Evolutionary conservation across 768 basidiomycete species (phyloP).

Genomic region (Rhizopogon vulgaris): DNA sequence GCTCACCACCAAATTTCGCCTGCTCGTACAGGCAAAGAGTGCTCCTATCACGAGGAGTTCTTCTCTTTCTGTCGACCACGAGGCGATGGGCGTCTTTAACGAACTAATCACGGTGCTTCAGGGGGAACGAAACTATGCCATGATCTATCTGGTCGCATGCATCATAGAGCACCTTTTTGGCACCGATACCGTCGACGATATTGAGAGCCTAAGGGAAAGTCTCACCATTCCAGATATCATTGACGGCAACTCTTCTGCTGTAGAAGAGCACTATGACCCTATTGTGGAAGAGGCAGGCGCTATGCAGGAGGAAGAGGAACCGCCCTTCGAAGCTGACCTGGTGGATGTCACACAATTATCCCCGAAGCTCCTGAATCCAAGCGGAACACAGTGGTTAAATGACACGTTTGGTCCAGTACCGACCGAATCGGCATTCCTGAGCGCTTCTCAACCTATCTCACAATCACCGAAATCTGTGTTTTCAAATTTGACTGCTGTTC

Average conservation of each 20-base stretch:
- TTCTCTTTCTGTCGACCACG: conserved; percentile 51
- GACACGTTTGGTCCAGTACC: conserved; percentile 26
- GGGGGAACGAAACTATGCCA: conserved; percentile 56
- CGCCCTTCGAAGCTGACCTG: conserved; percentile 11
- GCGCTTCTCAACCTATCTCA: conserved; percentile 10
- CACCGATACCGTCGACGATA: conserved; percentile 70
- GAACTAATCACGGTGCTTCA: conserved; percentile 57
- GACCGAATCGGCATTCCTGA: conserved; percentile 17
- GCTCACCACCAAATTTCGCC: conserved; percentile 74
- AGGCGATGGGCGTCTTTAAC: conserved; percentile 61
- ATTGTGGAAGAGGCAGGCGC: conserved; percentile 18
- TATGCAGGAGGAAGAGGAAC: conserved; percentile 13
- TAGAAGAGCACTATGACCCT: conserved; percentile 19
- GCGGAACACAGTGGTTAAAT: conserved; percentile 27
- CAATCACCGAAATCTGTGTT: conserved; percentile 24
- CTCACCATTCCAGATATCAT: conserved; percentile 59
- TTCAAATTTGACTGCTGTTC: conserved; percentile 25
- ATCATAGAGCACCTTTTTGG: conserved; percentile 85
- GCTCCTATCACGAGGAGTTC: conserved; percentile 69
- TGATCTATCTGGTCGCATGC: conserved; percentile 88
- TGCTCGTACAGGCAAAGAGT: conserved; percentile 74
- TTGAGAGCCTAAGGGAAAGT: conserved; percentile 57
- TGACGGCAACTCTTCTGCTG: conserved; percentile 44
- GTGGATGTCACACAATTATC: conserved; percentile 6
- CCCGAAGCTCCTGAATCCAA: conserved; percentile 16